A percentile compares a stretch with the other conserved stretches of the same genome.
Conservation (phyloP, 2,329 filamentous ascomycete species). For the Aaosphaeria arxii region DNA sequence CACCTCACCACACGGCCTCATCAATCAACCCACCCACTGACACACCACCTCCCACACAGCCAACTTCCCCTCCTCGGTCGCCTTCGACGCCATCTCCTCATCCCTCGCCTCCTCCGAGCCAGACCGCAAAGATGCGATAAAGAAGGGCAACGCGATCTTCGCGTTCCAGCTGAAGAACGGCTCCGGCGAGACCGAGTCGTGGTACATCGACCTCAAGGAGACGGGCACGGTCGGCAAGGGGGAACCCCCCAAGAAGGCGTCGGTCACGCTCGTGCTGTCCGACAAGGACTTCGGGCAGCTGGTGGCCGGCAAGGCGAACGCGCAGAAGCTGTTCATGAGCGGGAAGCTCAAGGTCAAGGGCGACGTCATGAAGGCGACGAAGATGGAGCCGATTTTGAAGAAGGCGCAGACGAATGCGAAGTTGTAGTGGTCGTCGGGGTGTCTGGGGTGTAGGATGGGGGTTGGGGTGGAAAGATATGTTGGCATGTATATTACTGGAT, state of each 20-base stretch:
- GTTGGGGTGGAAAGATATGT: too few relatives aligned
- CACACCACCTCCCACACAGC: constrained; percentile 11
- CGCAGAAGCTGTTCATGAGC: constrained; percentile 95
- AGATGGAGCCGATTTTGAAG: constrained; percentile 78
- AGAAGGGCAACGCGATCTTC: constrained; percentile 83
- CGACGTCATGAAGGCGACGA: constrained; percentile 97
- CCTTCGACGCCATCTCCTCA: constrained; percentile 83
- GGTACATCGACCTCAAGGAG: constrained; percentile 95
- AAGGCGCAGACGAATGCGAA: constrained; percentile 35
- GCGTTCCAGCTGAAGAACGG: constrained; percentile 90
- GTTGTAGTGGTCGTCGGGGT: too few relatives aligned
- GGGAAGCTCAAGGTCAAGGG: constrained; percentile 98
- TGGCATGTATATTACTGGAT: too few relatives aligned
- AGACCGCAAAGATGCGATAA: constrained; percentile 83
- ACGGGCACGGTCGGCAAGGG: constrained; percentile 80
- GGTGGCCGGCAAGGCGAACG: constrained; percentile 83
- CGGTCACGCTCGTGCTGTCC: constrained; percentile 79
- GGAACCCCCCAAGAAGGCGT: constrained; percentile 70
- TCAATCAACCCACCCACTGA: not conserved
- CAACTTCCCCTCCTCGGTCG: constrained; percentile 82
- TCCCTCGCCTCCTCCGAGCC: constrained; percentile 66
- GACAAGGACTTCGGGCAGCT: constrained; percentile 86
- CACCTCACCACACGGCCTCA: not conserved
- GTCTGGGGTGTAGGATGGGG: too few relatives aligned
- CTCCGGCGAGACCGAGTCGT: constrained; percentile 74